These are phyloP conservation scores for Hygrophorus pudorinus DNA, from an alignment of 768 basidiomycete species.

Conservation along the genomic window DNA sequence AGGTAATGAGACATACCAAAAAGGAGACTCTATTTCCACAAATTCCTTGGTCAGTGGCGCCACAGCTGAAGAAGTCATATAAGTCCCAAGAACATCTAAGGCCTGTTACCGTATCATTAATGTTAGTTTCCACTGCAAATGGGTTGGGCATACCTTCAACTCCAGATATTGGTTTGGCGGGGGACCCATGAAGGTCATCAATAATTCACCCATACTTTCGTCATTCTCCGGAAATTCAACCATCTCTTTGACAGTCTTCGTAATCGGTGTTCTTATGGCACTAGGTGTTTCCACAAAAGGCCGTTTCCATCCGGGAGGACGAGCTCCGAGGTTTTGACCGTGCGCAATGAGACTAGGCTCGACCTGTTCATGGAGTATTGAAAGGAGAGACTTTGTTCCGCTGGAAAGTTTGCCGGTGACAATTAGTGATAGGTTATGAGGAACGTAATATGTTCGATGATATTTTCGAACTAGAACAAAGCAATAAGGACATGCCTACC, in stretches of 20 bases:
- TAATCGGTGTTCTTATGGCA: conserved; percentile 44
- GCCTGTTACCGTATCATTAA: conserved; percentile 37
- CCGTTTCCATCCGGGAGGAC: conserved; percentile 80
- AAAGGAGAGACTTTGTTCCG: conserved; percentile 65
- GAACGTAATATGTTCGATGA: conserved; percentile 83
- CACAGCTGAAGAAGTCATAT: conserved; percentile 77
- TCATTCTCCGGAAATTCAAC: conserved; percentile 97
- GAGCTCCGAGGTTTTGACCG: conserved; percentile 56
- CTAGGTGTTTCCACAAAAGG: conserved; percentile 89
- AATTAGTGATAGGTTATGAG: conserved; percentile 86
- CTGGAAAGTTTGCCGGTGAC: conserved; percentile 80
- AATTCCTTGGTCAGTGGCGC: conserved; percentile 87
- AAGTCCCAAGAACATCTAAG: conserved; percentile 75
- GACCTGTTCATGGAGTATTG: conserved; percentile 72
- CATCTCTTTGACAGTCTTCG: conserved; percentile 42
- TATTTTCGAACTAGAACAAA: conserved; percentile 70
- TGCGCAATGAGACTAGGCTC: conserved; percentile 77
- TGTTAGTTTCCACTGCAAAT: not conserved
- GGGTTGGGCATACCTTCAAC: conserved; percentile 40
- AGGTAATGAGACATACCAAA: conserved; percentile 43
- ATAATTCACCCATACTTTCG: conserved; percentile 85
- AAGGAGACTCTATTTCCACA: conserved; percentile 82
- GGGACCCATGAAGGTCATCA: conserved; percentile 74
- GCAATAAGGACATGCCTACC: conserved; percentile 5
- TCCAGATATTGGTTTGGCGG: conserved; percentile 59